A percentile compares a stretch with the other conserved stretches of the same genome.
Conservation (phyloP, 2,329 filamentous ascomycete species). For the Penicillium sp. region DNA sequence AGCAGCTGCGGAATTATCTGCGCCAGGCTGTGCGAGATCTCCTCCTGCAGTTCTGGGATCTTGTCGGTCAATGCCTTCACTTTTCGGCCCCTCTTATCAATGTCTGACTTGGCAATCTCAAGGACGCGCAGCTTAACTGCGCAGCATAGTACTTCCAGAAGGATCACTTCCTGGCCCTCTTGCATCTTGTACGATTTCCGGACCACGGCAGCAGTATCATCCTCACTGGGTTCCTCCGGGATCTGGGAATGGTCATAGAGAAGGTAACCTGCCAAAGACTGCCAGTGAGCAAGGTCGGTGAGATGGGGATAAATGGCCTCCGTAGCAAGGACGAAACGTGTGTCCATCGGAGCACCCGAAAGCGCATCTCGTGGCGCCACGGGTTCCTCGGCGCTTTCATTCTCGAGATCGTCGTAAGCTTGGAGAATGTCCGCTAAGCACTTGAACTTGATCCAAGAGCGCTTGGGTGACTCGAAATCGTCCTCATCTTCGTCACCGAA, state of each 20-base stretch:
- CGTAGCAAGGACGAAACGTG: conserved; percentile 79
- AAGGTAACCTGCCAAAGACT: conserved; percentile 77
- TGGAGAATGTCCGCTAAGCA: conserved; percentile 75
- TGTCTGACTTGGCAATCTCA: conserved; percentile 54
- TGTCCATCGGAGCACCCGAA: no score
- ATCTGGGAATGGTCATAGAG: conserved; percentile 78
- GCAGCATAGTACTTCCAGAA: conserved; percentile 78
- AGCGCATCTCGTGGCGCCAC: conserved; percentile 71
- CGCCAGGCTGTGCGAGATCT: conserved; percentile 68
- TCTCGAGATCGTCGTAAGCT: conserved; percentile 73
- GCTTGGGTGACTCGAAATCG: conserved; percentile 64
- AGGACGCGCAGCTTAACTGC: conserved; percentile 67
- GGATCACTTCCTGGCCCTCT: conserved; percentile 68
- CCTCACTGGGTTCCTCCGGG: conserved; percentile 44
- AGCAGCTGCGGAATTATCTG: conserved; percentile 72
- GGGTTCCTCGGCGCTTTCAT: no score
- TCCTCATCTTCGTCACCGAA: conserved; percentile 63
- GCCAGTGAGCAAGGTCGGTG: conserved; percentile 74
- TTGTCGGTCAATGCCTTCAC: conserved; percentile 55
- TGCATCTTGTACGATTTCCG: conserved; percentile 64
- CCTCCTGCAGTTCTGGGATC: conserved; percentile 63
- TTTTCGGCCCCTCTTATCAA: conserved; percentile 48
- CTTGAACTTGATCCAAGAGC: conserved; percentile 85
- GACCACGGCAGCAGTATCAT: conserved; percentile 55
- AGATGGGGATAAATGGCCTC: conserved; percentile 78